phyloP scores from a whole-genome alignment of 169 alveolate genomes.

The Plasmodium malariae region DNA sequence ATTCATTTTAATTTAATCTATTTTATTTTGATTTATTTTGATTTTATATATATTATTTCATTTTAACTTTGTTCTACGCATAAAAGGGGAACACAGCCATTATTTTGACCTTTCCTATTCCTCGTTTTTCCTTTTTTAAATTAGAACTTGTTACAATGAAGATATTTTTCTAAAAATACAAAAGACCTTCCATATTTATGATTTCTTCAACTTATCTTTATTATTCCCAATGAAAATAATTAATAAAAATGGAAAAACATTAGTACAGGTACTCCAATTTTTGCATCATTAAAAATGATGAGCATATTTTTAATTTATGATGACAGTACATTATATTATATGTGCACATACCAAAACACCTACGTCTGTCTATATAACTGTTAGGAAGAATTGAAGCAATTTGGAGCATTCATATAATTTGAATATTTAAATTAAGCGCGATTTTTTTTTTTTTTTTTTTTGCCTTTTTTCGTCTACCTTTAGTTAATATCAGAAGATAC shows the following conservation, averaged over 20 bases:
- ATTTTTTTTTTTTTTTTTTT: not conserved
- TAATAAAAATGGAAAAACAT: constrained; percentile 45
- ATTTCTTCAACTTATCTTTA: constrained; percentile 51
- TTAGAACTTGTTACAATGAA: constrained; percentile 46
- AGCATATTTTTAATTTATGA: not conserved
- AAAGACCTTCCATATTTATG: constrained; percentile 39
- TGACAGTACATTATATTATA: not conserved
- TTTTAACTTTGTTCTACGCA: too few relatives aligned
- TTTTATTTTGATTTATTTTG: too few relatives aligned
- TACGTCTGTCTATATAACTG: not conserved
- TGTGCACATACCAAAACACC: too few relatives aligned
- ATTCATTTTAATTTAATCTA: too few relatives aligned
- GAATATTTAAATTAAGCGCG: too few relatives aligned
- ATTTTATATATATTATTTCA: too few relatives aligned
- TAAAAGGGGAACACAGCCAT: too few relatives aligned
- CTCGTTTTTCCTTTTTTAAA: constrained; percentile 17
- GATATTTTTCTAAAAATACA: constrained; percentile 66
- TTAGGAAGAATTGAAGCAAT: not conserved
- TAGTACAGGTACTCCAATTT: constrained; percentile 39
- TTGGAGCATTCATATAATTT: not conserved
- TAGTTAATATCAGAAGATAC: constrained; percentile 63
- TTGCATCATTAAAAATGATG: not conserved
- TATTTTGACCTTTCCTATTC: not conserved
- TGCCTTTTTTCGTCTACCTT: not conserved
- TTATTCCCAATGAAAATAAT: constrained; percentile 61